phyloP scores from a whole-genome alignment of 371 early-diverging fungal genomes.

The Lichtheimia ornata region DNA sequence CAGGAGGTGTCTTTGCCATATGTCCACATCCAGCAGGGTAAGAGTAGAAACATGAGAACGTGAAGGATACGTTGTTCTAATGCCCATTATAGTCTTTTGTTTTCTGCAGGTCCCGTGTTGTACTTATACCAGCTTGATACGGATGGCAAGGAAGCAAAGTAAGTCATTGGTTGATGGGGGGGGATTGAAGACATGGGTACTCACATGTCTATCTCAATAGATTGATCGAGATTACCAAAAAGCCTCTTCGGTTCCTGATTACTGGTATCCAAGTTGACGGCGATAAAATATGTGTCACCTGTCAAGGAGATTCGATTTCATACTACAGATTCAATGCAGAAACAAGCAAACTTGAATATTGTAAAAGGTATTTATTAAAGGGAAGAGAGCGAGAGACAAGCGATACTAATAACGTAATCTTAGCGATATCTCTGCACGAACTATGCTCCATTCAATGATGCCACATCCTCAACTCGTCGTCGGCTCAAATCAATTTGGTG shows the following conservation, averaged over 20 bases:
- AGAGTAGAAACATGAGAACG: neutral
- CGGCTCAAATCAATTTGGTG: conserved; percentile 31
- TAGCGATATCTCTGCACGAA: conserved; percentile 34
- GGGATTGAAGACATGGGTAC: no score
- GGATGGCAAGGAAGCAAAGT: neutral
- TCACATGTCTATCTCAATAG: conserved; percentile 5
- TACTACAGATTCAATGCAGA: conserved; percentile 30
- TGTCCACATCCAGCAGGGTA: conserved; percentile 50
- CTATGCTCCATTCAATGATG: conserved; percentile 29
- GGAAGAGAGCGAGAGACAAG: neutral
- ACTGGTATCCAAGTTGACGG: conserved; percentile 33
- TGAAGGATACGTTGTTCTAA: neutral
- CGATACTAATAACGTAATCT: neutral
- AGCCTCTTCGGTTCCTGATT: conserved; percentile 29
- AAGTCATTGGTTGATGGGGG: no score
- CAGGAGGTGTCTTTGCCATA: conserved; percentile 39
- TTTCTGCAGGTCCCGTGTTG: conserved; percentile 33
- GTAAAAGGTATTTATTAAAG: conserved; percentile 28
- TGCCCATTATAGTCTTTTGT: conserved; percentile 24
- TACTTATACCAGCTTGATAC: conserved; percentile 35
- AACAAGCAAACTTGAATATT: conserved; percentile 20
- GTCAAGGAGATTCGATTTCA: conserved; percentile 36
- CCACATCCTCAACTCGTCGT: conserved; percentile 24
- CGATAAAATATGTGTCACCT: conserved; percentile 35
- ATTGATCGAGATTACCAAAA: conserved; percentile 30